Evolutionary conservation across 1,284 basidiomycete genomes (phyloP).

Genomic region (Uromyces viciae-fabae): DNA sequence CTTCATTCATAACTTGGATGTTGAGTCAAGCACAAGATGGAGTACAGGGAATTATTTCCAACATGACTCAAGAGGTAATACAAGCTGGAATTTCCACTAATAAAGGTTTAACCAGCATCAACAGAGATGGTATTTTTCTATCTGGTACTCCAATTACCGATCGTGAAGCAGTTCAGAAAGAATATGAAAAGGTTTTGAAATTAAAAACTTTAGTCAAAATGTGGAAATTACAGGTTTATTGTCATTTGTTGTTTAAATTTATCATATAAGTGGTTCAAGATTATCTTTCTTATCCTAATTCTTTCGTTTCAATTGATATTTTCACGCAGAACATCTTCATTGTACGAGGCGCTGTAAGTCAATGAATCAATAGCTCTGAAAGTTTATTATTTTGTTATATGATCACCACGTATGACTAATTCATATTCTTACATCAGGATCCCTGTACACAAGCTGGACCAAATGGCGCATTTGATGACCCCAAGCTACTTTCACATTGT

Average conservation of each 20-base stretch:
- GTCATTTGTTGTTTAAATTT: neutral
- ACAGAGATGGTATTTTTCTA: slow-evolving; percentile 42
- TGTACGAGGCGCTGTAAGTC: slow-evolving; percentile 18
- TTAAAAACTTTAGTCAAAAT: slow-evolving; percentile 28
- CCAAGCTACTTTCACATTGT: slow-evolving; percentile 15
- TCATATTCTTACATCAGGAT: neutral
- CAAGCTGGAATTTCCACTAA: slow-evolving; percentile 27
- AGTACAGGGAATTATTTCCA: slow-evolving; percentile 35
- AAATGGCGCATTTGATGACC: slow-evolving; percentile 26
- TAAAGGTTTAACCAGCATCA: slow-evolving; percentile 35
- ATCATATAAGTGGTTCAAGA: no score
- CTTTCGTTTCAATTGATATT: no score
- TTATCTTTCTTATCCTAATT: no score
- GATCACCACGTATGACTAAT: neutral
- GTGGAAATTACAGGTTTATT: slow-evolving; percentile 17
- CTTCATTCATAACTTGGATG: slow-evolving; percentile 37
- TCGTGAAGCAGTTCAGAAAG: slow-evolving; percentile 28
- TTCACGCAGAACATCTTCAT: slow-evolving; percentile 37
- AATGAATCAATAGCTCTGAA: neutral
- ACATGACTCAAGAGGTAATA: slow-evolving; percentile 36
- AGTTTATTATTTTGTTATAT: neutral
- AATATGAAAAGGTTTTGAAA: slow-evolving; percentile 36
- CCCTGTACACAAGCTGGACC: slow-evolving; percentile 12
- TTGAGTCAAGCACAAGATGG: slow-evolving; percentile 35
- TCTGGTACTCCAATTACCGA: slow-evolving; percentile 27